Percentiles rank a stretch among this genome's conserved stretches.
These are phyloP conservation scores for Murraya koenigii DNA, from an alignment of 345 rosid species.

Conservation along the genomic window DNA sequence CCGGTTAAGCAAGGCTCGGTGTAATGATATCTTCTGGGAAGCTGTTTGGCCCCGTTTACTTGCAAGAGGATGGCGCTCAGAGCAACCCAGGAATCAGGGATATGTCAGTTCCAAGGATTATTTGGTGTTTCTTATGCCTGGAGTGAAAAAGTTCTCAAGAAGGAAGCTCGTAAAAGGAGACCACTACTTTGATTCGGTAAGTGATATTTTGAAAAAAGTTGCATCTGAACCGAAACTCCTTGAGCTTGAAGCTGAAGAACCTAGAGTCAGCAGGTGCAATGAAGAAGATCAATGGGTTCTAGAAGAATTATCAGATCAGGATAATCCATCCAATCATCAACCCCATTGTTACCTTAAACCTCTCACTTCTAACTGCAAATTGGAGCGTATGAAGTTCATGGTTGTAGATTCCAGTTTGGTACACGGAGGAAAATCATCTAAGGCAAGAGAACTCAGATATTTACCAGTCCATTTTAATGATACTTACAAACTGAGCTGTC, in stretches of 20 bases:
- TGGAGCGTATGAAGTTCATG: constrained; percentile 42
- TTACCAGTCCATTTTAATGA: constrained; percentile 29
- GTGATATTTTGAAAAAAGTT: constrained; percentile 63
- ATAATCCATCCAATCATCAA: constrained; percentile 35
- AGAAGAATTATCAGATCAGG: constrained; percentile 39
- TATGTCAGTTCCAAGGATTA: constrained; percentile 37
- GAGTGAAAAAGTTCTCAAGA: constrained; percentile 64
- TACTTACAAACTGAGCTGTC: constrained; percentile 26
- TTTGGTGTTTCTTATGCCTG: constrained; percentile 69
- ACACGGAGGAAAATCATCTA: constrained; percentile 43
- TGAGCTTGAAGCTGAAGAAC: constrained; percentile 54
- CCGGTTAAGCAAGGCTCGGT: constrained; percentile 72
- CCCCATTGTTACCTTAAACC: constrained; percentile 58
- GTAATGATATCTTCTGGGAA: constrained; percentile 76
- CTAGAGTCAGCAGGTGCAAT: constrained; percentile 19
- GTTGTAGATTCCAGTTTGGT: constrained; percentile 60
- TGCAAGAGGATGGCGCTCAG: constrained; percentile 80
- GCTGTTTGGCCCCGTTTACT: constrained; percentile 85
- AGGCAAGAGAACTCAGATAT: constrained; percentile 42
- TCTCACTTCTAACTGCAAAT: constrained; percentile 40
- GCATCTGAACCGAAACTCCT: constrained; percentile 65
- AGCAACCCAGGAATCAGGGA: constrained; percentile 51
- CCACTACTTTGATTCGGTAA: constrained; percentile 69
- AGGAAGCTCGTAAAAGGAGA: constrained; percentile 62
- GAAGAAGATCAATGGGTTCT: constrained; percentile 28